A percentile compares a stretch with the other conserved stretches of the same genome.
phyloP scores from a whole-genome alignment of 1,284 basidiomycete species.

The Trametes polyzona region DNA sequence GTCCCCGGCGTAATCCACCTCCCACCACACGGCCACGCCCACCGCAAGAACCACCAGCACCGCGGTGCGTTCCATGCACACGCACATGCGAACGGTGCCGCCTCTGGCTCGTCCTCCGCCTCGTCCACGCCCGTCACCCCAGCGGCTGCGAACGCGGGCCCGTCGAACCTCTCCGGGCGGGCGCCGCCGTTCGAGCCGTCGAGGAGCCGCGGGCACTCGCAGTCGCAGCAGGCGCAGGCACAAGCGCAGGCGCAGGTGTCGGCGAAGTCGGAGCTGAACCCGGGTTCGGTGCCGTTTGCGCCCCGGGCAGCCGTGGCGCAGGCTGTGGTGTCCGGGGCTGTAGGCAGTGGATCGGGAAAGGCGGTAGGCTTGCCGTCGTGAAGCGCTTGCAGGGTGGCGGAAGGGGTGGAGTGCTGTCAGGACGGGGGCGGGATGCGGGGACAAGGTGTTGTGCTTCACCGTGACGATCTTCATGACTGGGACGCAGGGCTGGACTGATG shows the following conservation, averaged over 20 bases:
- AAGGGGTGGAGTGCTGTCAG: background rate
- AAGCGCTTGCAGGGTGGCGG: background rate
- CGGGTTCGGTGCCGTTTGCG: constrained; percentile 35
- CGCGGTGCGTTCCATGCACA: constrained; percentile 10
- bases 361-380: background rate
- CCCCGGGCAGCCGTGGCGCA: constrained; percentile 22
- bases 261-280: constrained; percentile 35
- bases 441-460: too few relatives aligned
- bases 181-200: constrained; percentile 40
- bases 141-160: background rate
- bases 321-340: background rate
- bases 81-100: constrained; percentile 16
- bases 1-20: constrained; percentile 35
- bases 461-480: background rate
- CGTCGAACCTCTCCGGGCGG: constrained; percentile 36
- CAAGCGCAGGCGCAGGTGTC: constrained; percentile 11
- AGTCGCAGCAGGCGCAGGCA: too few relatives aligned
- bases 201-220: constrained; percentile 10
- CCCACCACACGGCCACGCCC: constrained; percentile 19
- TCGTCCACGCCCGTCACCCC: constrained; percentile 12
- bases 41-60: constrained; percentile 15
- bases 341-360: background rate
- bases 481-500: background rate
- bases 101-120: constrained; percentile 25
- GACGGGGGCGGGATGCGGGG: too few relatives aligned